Percentiles rank a stretch among this genome's conserved stretches.
phyloP scores from a whole-genome alignment of 306 rosid genomes.

The Coriaria nepalensis region DNA sequence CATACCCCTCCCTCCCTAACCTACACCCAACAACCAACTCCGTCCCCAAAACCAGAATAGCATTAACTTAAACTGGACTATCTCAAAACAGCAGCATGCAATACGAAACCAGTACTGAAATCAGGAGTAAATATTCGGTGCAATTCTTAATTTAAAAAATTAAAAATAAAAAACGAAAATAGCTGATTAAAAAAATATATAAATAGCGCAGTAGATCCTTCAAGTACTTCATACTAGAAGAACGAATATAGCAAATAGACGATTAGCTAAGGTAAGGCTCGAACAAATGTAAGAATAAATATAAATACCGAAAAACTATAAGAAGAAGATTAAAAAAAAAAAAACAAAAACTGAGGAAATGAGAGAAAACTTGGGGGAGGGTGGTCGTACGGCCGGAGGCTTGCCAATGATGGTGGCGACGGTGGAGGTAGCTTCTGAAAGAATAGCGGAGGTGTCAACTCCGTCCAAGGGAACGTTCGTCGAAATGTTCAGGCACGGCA shows the following conservation, averaged over 20 bases:
- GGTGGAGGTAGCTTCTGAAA: slow-evolving; percentile 79
- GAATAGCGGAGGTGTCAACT: slow-evolving; percentile 76
- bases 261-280: too few relatives aligned
- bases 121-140: background rate
- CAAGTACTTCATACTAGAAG: too few relatives aligned
- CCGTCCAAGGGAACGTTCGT: slow-evolving; percentile 66
- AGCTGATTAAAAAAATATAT: too few relatives aligned
- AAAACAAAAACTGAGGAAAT: background rate
- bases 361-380: background rate
- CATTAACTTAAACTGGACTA: too few relatives aligned
- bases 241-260: too few relatives aligned
- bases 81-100: too few relatives aligned
- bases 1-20: too few relatives aligned
- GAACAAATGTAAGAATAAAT: background rate
- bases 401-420: slow-evolving; percentile 61
- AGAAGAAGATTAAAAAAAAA: background rate
- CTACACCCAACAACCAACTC: too few relatives aligned
- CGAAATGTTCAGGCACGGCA: slow-evolving; percentile 88
- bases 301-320: background rate
- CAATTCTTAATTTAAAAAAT: background rate
- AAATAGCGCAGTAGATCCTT: too few relatives aligned
- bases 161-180: too few relatives aligned
- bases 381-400: slow-evolving; percentile 52
- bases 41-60: too few relatives aligned
- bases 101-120: background rate